A percentile compares a stretch with the other conserved stretches of the same genome.
These are phyloP conservation scores for Cnidoscolus chayamansa DNA, from an alignment of 441 rosid genomes.

Conservation along the genomic window DNA sequence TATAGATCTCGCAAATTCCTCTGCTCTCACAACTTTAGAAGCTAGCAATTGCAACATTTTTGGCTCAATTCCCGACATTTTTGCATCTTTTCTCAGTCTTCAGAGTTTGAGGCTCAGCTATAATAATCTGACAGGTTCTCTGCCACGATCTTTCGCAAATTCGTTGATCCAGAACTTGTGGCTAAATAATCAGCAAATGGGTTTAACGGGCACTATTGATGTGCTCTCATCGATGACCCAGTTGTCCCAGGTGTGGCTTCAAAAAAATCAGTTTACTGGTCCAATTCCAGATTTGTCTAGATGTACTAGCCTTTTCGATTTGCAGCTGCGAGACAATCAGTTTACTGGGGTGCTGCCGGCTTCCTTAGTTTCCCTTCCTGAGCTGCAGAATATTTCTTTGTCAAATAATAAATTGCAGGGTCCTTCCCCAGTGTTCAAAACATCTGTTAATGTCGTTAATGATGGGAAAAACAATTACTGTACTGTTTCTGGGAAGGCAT, in stretches of 20 bases:
- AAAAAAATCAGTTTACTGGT: constrained; percentile 61
- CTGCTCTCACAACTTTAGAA: constrained; percentile 32
- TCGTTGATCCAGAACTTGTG: constrained; percentile 51
- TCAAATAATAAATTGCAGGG: constrained; percentile 69
- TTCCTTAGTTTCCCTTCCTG: constrained; percentile 35
- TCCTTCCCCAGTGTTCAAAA: constrained; percentile 39
- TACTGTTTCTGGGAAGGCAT: background rate
- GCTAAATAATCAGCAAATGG: constrained; percentile 56
- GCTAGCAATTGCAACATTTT: constrained; percentile 37
- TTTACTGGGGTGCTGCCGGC: constrained; percentile 57
- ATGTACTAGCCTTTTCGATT: constrained; percentile 42
- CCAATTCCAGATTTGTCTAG: constrained; percentile 66
- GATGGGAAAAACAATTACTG: constrained; percentile 16
- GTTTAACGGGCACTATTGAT: constrained; percentile 52
- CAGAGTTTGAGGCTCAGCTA: constrained; percentile 55
- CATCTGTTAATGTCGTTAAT: background rate
- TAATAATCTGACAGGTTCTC: constrained; percentile 52
- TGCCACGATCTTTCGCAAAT: constrained; percentile 51
- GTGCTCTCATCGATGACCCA: constrained; percentile 57
- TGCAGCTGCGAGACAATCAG: constrained; percentile 65
- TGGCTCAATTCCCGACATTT: constrained; percentile 58
- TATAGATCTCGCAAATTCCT: constrained; percentile 44
- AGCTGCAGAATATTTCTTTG: constrained; percentile 44
- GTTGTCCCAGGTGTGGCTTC: constrained; percentile 63
- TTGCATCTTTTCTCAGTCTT: constrained; percentile 44